Evolutionary conservation across 371 early-diverging fungal genomes (phyloP).

Genomic region (Cokeromyces recurvatus): DNA sequence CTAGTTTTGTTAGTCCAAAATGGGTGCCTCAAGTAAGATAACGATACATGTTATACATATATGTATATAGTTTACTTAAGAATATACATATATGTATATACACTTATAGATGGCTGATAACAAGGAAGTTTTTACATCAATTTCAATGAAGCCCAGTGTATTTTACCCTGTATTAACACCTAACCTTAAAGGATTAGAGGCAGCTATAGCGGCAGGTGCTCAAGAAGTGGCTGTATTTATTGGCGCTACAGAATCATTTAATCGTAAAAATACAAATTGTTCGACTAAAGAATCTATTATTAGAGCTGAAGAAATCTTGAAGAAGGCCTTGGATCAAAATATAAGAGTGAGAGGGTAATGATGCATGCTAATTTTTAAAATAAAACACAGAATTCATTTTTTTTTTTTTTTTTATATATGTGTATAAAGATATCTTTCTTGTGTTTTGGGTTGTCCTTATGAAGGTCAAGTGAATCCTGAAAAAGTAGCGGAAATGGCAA

Average conservation of each 20-base stretch:
- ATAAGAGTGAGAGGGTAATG: constrained; percentile 76
- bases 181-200: constrained; percentile 85
- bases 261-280: constrained; percentile 90
- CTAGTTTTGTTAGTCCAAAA: constrained; percentile 96
- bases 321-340: constrained; percentile 62
- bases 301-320: constrained; percentile 68
- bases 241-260: constrained; percentile 89
- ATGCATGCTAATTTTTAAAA: not conserved
- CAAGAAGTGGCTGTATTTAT: constrained; percentile 92
- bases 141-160: constrained; percentile 59
- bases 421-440: constrained; percentile 72
- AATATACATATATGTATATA: too few species aligned
- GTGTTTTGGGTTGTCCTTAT: constrained; percentile 95
- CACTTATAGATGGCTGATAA: constrained; percentile 90
- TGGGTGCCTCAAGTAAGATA: constrained; percentile 90
- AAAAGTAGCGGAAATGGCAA: constrained; percentile 73
- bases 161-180: constrained; percentile 89
- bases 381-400: not conserved
- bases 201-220: constrained; percentile 74
- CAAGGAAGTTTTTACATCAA: constrained; percentile 65
- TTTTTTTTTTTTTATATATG: too few species aligned
- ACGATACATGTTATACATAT: too few species aligned
- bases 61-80: too few species aligned
- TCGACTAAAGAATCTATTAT: constrained; percentile 80
- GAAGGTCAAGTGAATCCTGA: constrained; percentile 74